Base-by-base conservation (phyloP, 2,329 filamentous ascomycete genomes). In the Ophiocordyceps sinensis region DNA sequence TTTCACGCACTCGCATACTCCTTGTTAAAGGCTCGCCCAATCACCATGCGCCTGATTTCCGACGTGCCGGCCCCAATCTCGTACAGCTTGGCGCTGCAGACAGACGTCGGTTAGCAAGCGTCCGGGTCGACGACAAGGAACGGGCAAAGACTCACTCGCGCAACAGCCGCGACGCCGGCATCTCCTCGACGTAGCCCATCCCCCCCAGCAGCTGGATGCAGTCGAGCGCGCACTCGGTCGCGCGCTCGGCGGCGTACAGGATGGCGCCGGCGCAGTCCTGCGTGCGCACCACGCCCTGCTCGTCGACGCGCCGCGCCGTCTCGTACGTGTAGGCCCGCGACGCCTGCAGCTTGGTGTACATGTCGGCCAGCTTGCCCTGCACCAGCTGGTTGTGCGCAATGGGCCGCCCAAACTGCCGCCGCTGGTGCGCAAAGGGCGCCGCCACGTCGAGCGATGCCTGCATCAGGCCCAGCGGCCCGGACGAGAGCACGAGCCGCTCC, bases 51-150 rank as follows among this genome's bases (percentile, higher is more conserved):
- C 49, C 91, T 72, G 39, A 98, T 81, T 65, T 98, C 91, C 45
- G 86, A 94, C 4, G 91, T 96, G 6, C 91, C 91, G 5, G 91
- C 91, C 2, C 91, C 91, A 57, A 98, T 96, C 65, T 96, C 91
- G 60, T 98, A 98, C 45, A 98, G 61, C 59, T 81, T 80, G 30
- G 76, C 75, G 61, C 73, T 77, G 46, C 28, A 28, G 41, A 9
- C 29, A n/a, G n/a, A n/a, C n/a, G n/a, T n/a, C n/a, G n/a, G n/a
- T n/a, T n/a, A n/a, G n/a, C n/a, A n/a, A n/a, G n/a, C n/a, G n/a
- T n/a, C n/a, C n/a, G n/a, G n/a, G n/a, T n/a, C n/a, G n/a, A n/a
- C n/a, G 19, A 13, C 15, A 15, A 35, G 30, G 11, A 23, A 8
- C 23, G 26, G n/a, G n/a, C n/a, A n/a, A n/a, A 38, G 41, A 64